Evolutionary conservation across 257 asterid genomes (phyloP).

Genomic region (Penstemon barbatus): DNA sequence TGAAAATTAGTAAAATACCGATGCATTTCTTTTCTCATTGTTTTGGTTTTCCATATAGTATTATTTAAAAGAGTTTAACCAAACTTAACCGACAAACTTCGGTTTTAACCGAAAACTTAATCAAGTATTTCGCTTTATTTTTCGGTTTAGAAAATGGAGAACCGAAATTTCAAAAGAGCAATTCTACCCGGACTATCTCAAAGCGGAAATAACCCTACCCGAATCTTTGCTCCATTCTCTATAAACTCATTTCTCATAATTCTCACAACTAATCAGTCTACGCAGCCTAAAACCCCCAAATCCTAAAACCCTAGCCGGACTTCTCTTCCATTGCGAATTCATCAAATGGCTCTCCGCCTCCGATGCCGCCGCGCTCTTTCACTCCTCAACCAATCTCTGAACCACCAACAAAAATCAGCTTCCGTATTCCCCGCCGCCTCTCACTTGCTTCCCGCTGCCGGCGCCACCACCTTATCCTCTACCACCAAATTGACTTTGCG

Average conservation of each 20-base stretch:
- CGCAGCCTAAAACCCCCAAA: constrained; percentile 31
- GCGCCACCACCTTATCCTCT: constrained; percentile 7
- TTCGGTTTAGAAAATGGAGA: too few species aligned
- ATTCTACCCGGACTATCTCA: constrained; percentile 6
- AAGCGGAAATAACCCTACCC: constrained; percentile 32
- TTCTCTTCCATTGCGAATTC: too few species aligned
- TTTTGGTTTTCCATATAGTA: too few species aligned
- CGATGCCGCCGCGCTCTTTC: constrained; percentile 39
- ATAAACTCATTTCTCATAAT: background rate
- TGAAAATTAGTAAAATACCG: too few species aligned
- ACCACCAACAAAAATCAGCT: constrained; percentile 31
- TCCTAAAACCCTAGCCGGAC: constrained; percentile 14
- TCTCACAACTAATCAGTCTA: background rate
- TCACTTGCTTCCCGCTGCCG: constrained; percentile 24
- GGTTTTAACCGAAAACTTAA: too few species aligned
- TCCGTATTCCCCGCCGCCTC: constrained; percentile 26
- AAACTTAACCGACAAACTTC: too few species aligned
- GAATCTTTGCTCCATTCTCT: too few species aligned
- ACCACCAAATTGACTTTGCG: constrained; percentile 31
- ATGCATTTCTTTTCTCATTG: too few species aligned
- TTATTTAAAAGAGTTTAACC: too few species aligned
- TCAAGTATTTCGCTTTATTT: too few species aligned
- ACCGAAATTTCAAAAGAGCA: too few species aligned
- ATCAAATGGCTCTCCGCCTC: background rate
- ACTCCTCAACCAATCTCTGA: constrained; percentile 46